These are phyloP conservation scores for Scheffersomyces parashehatae DNA, from an alignment of 1,139 yeast species.

Conservation along the genomic window DNA sequence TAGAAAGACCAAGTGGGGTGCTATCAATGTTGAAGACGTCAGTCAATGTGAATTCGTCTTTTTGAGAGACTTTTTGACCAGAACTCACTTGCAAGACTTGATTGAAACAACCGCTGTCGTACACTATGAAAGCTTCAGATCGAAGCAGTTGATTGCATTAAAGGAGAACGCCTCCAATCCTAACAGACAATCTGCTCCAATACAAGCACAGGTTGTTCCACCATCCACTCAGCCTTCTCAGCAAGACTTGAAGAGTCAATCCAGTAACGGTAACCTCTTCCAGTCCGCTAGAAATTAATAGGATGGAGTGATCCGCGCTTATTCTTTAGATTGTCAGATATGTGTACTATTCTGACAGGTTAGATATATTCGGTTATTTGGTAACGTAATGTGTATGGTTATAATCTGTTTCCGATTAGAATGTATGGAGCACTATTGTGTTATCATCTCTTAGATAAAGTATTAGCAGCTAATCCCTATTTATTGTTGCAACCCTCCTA, in stretches of 20 bases:
- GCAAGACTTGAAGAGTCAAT: slow-evolving; percentile 8
- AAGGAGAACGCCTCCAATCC: slow-evolving; percentile 75
- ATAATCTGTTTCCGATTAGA: too few relatives aligned
- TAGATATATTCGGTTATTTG: too few relatives aligned
- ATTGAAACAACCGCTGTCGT: slow-evolving; percentile 87
- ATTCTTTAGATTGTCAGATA: too few relatives aligned
- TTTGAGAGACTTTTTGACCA: slow-evolving; percentile 87
- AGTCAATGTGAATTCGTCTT: slow-evolving; percentile 94
- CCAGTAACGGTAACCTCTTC: slow-evolving; percentile 8
- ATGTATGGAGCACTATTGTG: too few relatives aligned
- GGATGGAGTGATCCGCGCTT: too few relatives aligned
- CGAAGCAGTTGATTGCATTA: slow-evolving; percentile 90
- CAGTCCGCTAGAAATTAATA: slow-evolving; percentile 6
- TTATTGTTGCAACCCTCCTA: too few relatives aligned
- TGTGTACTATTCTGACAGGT: too few relatives aligned
- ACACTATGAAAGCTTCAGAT: slow-evolving; percentile 91
- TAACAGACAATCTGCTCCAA: slow-evolving; percentile 24
- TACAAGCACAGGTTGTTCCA: slow-evolving; percentile 6
- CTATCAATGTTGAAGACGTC: slow-evolving; percentile 88
- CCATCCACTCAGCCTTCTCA: slow-evolving; percentile 5
- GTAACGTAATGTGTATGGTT: too few relatives aligned
- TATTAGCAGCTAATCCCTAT: too few relatives aligned
- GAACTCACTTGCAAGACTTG: slow-evolving; percentile 94
- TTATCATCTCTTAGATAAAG: too few relatives aligned
- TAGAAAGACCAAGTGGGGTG: slow-evolving; percentile 92